Conservation (phyloP, 805 yeast species). For the Ogataea minuta region DNA sequence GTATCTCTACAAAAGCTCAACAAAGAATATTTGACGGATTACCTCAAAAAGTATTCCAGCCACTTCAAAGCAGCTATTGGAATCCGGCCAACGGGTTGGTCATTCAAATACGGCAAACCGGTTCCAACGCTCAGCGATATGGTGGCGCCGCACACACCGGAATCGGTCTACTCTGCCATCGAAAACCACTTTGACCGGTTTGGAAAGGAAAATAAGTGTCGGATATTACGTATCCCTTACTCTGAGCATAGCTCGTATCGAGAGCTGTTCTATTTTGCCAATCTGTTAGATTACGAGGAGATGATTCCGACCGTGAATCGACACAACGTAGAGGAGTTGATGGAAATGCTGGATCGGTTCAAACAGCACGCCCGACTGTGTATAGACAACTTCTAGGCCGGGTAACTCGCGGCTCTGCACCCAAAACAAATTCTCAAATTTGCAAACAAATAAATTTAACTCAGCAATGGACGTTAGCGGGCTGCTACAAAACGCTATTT, state of each 20-base stretch:
- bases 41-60: conserved; percentile 46
- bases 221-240: conserved; percentile 54
- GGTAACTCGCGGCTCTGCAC: conserved; percentile 4
- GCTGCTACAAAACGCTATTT: conserved; percentile 76
- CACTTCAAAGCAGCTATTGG: conserved; percentile 65
- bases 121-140: conserved; percentile 12
- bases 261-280: conserved; percentile 69
- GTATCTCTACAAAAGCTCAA: conserved; percentile 63
- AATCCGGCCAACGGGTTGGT: conserved; percentile 90
- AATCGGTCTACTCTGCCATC: conserved; percentile 15
- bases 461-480: conserved; percentile 58
- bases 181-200: conserved; percentile 19
- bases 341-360: conserved; percentile 12
- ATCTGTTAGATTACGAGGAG: conserved; percentile 44
- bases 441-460: conserved; percentile 10
- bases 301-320: conserved; percentile 80
- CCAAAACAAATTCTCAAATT: conserved; percentile 8
- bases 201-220: conserved; percentile 18
- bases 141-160: conserved; percentile 15
- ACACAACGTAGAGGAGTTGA: conserved; percentile 17
- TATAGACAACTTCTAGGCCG: conserved; percentile 17
- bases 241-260: conserved; percentile 91
- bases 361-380: conserved; percentile 13
- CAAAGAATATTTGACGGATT: conserved; percentile 44
- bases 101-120: conserved; percentile 40